Percentiles rank a stretch among this genome's conserved stretches.
Evolutionary conservation across 2,329 filamentous ascomycete species (phyloP).

Genomic region (Sordariomycetes sp.): DNA sequence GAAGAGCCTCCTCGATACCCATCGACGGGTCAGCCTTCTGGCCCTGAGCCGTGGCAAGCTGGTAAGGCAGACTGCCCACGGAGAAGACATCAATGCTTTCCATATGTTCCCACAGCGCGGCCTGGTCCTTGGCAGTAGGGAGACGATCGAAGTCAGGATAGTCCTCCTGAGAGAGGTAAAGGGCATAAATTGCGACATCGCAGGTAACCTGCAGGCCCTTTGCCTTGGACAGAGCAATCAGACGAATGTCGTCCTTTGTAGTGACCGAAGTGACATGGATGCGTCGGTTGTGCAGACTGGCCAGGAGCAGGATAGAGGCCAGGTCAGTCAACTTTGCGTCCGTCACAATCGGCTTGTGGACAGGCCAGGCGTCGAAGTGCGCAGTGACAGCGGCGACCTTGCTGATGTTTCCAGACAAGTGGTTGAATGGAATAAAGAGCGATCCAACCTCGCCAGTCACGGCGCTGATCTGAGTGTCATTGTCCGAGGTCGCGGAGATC

Average conservation of each 20-base stretch:
- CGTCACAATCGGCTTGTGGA: conserved; percentile 70
- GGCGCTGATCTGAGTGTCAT: conserved; percentile 65
- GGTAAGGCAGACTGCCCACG: conserved; percentile 69
- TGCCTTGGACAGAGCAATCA: conserved; percentile 69
- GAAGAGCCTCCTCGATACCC: conserved; percentile 65
- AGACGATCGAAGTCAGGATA: conserved; percentile 59
- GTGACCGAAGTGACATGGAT: conserved; percentile 75
- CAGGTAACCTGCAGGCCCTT: conserved; percentile 78
- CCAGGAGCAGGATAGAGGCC: conserved; percentile 69
- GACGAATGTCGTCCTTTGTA: conserved; percentile 66
- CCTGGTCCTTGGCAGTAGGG: conserved; percentile 59
- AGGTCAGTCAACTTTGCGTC: conserved; percentile 74
- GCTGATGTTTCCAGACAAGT: conserved; percentile 73
- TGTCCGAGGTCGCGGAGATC: conserved; percentile 62
- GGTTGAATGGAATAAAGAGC: conserved; percentile 75
- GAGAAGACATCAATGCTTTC: conserved; percentile 70
- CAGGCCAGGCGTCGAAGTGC: conserved; percentile 71
- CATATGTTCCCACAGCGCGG: conserved; percentile 66
- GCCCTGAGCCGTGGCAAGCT: conserved; percentile 52
- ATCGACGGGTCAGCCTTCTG: conserved; percentile 46
- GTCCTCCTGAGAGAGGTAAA: conserved; percentile 66
- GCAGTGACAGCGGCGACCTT: conserved; percentile 72
- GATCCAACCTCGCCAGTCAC: conserved; percentile 68
- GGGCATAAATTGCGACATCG: conserved; percentile 71
- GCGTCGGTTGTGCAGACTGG: conserved; percentile 68